Conservation (phyloP, 768 basidiomycete genomes). For the Lentinula detonsa region DNA sequence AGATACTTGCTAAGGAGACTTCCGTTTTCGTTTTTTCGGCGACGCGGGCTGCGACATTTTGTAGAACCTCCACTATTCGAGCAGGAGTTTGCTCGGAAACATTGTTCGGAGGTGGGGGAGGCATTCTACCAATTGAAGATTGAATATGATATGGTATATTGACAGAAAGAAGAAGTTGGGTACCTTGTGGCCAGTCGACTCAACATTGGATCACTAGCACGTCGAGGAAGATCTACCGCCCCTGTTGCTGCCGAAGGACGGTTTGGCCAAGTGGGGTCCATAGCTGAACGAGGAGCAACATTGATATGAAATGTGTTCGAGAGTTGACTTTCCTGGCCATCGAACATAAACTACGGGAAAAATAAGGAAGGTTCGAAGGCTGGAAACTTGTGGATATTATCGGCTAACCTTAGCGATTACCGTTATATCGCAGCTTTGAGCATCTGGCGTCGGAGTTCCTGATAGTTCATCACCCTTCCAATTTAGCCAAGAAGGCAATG, state of each 20-base stretch:
- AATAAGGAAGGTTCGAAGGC: not conserved
- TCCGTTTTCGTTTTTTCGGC: slow-evolving; percentile 68
- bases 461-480: slow-evolving; percentile 84
- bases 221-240: slow-evolving; percentile 2
- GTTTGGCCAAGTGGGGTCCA: slow-evolving; percentile 22
- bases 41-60: slow-evolving; percentile 71
- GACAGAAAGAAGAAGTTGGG: not conserved
- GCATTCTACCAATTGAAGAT: not conserved
- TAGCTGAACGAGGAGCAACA: slow-evolving; percentile 56
- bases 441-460: slow-evolving; percentile 74
- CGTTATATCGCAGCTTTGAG: slow-evolving; percentile 69
- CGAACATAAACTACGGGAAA: slow-evolving; percentile 53
- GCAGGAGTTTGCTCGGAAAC: slow-evolving; percentile 6
- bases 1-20: slow-evolving; percentile 51
- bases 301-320: slow-evolving; percentile 62
- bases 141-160: not conserved
- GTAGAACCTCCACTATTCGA: slow-evolving; percentile 66
- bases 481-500: slow-evolving; percentile 77
- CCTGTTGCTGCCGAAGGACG: not conserved
- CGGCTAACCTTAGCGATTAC: slow-evolving; percentile 66
- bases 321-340: slow-evolving; percentile 68
- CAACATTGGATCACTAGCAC: slow-evolving; percentile 6
- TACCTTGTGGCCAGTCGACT: slow-evolving; percentile 1
- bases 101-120: not conserved
- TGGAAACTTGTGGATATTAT: not conserved